Conservation (phyloP, 495 filamentous ascomycete genomes). For the Podospora comata region DNA sequence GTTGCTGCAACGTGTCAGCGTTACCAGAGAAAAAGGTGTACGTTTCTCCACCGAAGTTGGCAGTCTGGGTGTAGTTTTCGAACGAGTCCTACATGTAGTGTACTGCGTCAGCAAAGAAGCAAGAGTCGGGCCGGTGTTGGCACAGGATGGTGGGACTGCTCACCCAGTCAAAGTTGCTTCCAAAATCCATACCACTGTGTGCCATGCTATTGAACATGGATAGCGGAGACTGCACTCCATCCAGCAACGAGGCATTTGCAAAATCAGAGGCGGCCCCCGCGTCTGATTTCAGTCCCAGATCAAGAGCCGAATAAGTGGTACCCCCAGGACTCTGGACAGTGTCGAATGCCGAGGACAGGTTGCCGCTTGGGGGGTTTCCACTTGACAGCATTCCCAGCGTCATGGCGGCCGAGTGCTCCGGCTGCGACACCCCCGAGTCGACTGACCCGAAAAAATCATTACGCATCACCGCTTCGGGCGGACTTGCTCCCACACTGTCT, state of each 20-base stretch:
- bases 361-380: slow-evolving; percentile 58
- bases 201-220: slow-evolving; percentile 49
- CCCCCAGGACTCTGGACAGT: slow-evolving; percentile 39
- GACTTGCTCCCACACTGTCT: slow-evolving; percentile 15
- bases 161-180: slow-evolving; percentile 75
- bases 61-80: slow-evolving; percentile 49
- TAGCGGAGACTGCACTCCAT: slow-evolving; percentile 54
- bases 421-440: slow-evolving; percentile 40
- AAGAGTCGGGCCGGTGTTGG: not conserved
- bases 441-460: slow-evolving; percentile 31
- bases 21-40: slow-evolving; percentile 48
- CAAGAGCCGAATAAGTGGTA: slow-evolving; percentile 36
- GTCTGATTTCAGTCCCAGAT: slow-evolving; percentile 30
- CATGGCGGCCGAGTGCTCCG: slow-evolving; percentile 72
- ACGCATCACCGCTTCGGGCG: slow-evolving; percentile 27
- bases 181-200: slow-evolving; percentile 42
- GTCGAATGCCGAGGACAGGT: slow-evolving; percentile 33
- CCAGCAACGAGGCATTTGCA: slow-evolving; percentile 54
- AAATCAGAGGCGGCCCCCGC: slow-evolving; percentile 43
- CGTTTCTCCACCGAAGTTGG: slow-evolving; percentile 46
- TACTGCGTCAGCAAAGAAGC: not conserved
- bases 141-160: not conserved
- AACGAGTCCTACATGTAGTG: slow-evolving; percentile 40
- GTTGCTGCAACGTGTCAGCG: slow-evolving; percentile 37
- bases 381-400: slow-evolving; percentile 75